These are phyloP conservation scores for Ampelocalamus luodianensis DNA, from an alignment of 176 grass and related monocot genomes.

Conservation along the genomic window DNA sequence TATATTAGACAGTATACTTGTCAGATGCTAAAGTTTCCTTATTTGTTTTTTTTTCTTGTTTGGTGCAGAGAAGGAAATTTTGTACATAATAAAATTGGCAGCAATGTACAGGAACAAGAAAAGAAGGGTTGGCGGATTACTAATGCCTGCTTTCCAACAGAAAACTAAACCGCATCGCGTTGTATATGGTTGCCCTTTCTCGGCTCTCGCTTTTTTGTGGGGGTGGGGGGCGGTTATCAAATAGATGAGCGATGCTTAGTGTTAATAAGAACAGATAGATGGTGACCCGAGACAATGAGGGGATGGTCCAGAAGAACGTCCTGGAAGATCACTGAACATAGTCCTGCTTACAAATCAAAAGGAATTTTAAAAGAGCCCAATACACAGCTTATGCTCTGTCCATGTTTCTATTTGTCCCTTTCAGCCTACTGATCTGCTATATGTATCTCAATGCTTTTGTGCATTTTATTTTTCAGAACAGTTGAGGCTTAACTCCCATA, in stretches of 20 bases:
- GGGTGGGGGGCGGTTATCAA: background rate
- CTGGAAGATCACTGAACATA: constrained; percentile 39
- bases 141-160: constrained; percentile 31
- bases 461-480: constrained; percentile 33
- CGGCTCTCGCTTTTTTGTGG: background rate
- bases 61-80: constrained; percentile 68
- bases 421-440: constrained; percentile 40
- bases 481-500: constrained; percentile 44
- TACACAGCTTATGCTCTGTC: constrained; percentile 8
- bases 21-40: background rate
- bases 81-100: constrained; percentile 57
- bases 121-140: constrained; percentile 36
- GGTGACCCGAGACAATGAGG: constrained; percentile 12
- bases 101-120: constrained; percentile 50
- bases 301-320: constrained; percentile 28
- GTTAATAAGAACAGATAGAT: constrained; percentile 51
- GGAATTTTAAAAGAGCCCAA: constrained; percentile 23
- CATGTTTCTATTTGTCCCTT: constrained; percentile 24
- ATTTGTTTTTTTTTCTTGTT: constrained; percentile 6
- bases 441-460: constrained; percentile 16
- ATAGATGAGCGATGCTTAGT: constrained; percentile 23
- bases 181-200: constrained; percentile 46
- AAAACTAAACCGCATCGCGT: constrained; percentile 25
- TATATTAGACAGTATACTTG: constrained; percentile 23
- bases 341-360: constrained; percentile 27